Percentiles rank a stretch among this genome's conserved stretches.
phyloP scores from a whole-genome alignment of 192 early-diverging fungal species.

The Spinellus fusiger region DNA sequence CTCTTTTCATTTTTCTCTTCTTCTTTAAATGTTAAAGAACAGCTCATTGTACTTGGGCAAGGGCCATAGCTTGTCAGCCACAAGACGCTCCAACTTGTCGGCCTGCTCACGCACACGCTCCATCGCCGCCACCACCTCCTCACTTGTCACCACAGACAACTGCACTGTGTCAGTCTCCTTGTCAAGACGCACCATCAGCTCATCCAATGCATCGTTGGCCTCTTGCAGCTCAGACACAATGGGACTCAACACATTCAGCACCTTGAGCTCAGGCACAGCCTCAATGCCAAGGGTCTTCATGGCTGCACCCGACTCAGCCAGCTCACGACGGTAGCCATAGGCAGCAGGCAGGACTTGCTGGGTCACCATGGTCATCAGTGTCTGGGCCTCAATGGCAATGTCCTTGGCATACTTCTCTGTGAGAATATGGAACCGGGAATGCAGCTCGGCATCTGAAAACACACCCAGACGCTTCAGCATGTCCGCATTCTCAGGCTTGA shows the following conservation, averaged over 20 bases:
- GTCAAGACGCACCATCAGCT: conserved; percentile 54
- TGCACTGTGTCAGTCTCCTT: conserved; percentile 49
- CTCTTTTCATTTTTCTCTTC: not conserved
- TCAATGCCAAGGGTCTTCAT: conserved; percentile 58
- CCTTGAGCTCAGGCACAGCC: conserved; percentile 59
- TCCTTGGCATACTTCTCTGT: conserved; percentile 98
- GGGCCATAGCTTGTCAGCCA: conserved; percentile 92
- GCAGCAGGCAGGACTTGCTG: conserved; percentile 88
- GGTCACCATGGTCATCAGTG: conserved; percentile 73
- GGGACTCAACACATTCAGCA: conserved; percentile 63
- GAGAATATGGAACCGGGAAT: conserved; percentile 93
- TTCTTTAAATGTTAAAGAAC: conserved; percentile 56
- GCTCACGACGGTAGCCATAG: conserved; percentile 80
- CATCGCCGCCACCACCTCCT: conserved; percentile 62
- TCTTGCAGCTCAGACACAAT: conserved; percentile 53
- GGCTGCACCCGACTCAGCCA: conserved; percentile 71
- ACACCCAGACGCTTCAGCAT: conserved; percentile 81
- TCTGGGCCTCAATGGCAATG: conserved; percentile 86
- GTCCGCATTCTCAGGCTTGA: conserved; percentile 61
- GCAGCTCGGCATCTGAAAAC: conserved; percentile 81
- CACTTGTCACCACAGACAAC: conserved; percentile 59
- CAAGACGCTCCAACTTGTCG: conserved; percentile 71
- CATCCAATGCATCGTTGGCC: conserved; percentile 50
- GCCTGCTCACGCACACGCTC: conserved; percentile 61
- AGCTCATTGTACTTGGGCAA: conserved; percentile 97